Conservation (phyloP, 2,329 filamentous ascomycete species). For the Verticillium zaregamsianum region DNA sequence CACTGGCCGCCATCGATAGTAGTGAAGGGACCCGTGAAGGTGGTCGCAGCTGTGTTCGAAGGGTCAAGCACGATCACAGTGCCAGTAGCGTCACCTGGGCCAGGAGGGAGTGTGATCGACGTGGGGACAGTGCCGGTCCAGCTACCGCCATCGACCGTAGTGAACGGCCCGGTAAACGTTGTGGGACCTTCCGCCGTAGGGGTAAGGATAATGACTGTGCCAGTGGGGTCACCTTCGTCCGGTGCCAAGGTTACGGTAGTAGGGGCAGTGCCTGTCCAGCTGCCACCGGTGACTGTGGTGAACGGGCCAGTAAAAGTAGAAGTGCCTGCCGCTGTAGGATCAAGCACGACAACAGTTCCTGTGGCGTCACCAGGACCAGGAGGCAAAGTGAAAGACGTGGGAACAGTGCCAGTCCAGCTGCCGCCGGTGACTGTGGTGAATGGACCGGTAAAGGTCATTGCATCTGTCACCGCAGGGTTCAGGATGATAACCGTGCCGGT, state of each 20-base stretch:
- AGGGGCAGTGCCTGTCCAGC: not conserved
- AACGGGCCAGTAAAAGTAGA: constrained; percentile 5
- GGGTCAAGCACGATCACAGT: not conserved
- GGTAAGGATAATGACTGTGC: not conserved
- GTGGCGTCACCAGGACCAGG: not conserved
- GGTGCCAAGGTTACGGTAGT: not conserved
- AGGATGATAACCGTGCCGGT: not conserved
- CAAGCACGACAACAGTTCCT: not conserved
- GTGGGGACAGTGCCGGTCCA: not conserved
- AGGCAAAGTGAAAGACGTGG: not conserved
- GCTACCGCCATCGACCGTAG: not conserved
- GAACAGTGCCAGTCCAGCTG: not conserved
- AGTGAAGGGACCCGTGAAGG: constrained; percentile 1
- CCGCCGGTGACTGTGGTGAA: constrained; percentile 4
- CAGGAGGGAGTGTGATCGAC: not conserved
- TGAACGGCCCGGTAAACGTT: not conserved
- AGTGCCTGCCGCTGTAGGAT: not conserved
- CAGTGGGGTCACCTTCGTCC: not conserved
- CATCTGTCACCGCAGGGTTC: not conserved
- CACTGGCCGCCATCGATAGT: not conserved
- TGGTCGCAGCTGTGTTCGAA: not conserved
- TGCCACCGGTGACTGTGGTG: constrained; percentile 1
- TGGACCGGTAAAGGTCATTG: not conserved
- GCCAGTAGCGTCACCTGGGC: not conserved
- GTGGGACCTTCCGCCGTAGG: not conserved